Evolutionary conservation across 2,329 filamentous ascomycete species (phyloP).

Genomic region (Fusarium chaquense): DNA sequence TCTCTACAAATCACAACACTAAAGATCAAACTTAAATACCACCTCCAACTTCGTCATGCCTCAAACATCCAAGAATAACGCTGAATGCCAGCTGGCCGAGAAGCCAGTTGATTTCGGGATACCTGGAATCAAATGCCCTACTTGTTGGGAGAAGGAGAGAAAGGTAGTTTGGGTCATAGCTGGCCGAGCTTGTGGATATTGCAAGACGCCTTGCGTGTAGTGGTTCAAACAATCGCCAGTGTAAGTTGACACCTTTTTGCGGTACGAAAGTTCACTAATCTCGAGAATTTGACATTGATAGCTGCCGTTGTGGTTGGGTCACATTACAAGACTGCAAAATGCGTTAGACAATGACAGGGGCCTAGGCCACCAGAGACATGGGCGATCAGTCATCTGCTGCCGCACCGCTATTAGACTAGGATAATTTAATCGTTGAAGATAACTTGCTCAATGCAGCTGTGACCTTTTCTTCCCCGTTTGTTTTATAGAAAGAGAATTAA

Average conservation of each 20-base stretch:
- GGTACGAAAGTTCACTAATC: too few relatives aligned
- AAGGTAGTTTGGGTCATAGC: background rate
- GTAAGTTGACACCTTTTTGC: too few relatives aligned
- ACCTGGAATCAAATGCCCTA: background rate
- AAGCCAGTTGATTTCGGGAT: background rate
- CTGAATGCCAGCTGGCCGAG: background rate
- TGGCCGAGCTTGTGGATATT: background rate
- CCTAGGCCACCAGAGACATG: background rate
- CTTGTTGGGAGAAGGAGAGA: background rate
- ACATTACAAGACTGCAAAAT: background rate
- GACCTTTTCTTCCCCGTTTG: too few relatives aligned
- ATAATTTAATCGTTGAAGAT: too few relatives aligned
- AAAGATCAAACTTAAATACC: background rate
- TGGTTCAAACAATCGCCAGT: too few relatives aligned
- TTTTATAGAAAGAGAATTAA: too few relatives aligned
- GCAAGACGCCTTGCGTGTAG: too few relatives aligned
- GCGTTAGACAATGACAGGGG: background rate
- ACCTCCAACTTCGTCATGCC: background rate
- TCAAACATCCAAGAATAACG: background rate
- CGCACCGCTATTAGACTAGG: background rate
- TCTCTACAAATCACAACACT: background rate
- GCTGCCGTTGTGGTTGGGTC: background rate
- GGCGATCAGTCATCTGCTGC: background rate
- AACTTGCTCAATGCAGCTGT: too few relatives aligned
- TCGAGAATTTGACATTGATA: too few relatives aligned